Base-by-base conservation (phyloP, 129 eudicot species). In the Flaveria ramosissima region DNA sequence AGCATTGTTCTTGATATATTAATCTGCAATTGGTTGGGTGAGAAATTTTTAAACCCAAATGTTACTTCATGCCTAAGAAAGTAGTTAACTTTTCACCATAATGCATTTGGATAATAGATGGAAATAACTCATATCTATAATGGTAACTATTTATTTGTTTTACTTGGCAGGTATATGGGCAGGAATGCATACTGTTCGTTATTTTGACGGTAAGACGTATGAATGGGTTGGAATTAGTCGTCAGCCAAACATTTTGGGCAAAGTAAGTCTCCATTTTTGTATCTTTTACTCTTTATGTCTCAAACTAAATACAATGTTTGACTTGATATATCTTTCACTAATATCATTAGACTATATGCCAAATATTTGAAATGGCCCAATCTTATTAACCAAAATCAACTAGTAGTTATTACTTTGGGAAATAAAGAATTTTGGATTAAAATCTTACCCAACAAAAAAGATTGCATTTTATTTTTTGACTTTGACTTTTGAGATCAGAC, bases 201-300 rank as follows among this genome's bases (percentile, higher is more conserved):
- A 95, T 76, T 95, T 95, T 79, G 99, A 95, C 67, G 97, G 97
- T 23, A 92, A 80, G 86, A 89, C 99, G 17, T 95, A 95, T 63
- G 97, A 89, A 77, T 95, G 99, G 99, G 99, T 95, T 14, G 97
- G 99, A 71, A 87, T 95, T 55, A 92, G 99, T 81, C 89, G 96
- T 71, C 99, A 95, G 84, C 99, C 99, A 76, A 92, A 89, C 71
- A 91, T 95, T 51, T 86, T 91, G 74, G 86, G 96, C 46, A 95
- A 92, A 80, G 99, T 95, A 88, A 62, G 90, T 80, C 65, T 51
- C 32, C 53, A 4, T 17, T 43, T 63, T 11, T 57, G 26, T 45
- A 45, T 78, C 60, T n/a, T 12, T 9, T 55, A 19, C 41, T 55
- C 32, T 42, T 41, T 77, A 9, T 24, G 61, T 75, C 61, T 46